Percentiles rank a stretch among this genome's conserved stretches.
phyloP scores from a whole-genome alignment of 306 rosid genomes.

The Ormosia emarginata region DNA sequence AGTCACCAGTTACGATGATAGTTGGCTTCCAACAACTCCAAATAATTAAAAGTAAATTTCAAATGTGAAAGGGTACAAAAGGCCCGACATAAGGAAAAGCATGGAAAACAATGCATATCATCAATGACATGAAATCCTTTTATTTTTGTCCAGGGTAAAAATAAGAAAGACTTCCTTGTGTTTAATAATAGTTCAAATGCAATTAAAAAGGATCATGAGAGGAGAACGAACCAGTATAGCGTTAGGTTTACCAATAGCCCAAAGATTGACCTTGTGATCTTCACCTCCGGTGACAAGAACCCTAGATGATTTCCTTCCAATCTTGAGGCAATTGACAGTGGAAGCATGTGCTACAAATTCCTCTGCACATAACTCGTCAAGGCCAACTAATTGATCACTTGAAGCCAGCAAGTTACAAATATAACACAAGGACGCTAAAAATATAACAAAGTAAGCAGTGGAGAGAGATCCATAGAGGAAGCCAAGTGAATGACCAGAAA shows the following conservation, averaged over 20 bases:
- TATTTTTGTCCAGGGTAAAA: not conserved
- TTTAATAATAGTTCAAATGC: not conserved
- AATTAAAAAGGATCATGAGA: not conserved
- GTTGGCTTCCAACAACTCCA: constrained; percentile 7
- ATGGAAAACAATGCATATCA: not conserved
- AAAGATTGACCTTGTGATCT: constrained; percentile 98
- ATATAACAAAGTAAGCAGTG: not conserved
- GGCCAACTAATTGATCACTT: constrained; percentile 33
- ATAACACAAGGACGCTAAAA: not conserved
- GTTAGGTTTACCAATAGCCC: constrained; percentile 99
- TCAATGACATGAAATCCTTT: not conserved
- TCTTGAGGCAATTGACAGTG: constrained; percentile 92
- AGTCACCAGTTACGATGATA: not conserved
- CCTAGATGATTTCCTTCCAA: constrained; percentile 89
- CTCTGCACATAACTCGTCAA: constrained; percentile 70
- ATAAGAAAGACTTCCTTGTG: not conserved
- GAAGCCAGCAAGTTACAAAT: not conserved
- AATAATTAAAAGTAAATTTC: not conserved
- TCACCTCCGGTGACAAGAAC: constrained; percentile 99
- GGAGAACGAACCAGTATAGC: constrained; percentile 77
- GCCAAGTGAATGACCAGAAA: not conserved
- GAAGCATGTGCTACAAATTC: constrained; percentile 99
- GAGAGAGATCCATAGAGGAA: constrained; percentile 11
- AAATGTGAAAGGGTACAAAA: not conserved
- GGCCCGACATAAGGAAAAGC: not conserved